Evolutionary conservation across 805 yeast species (phyloP), one percentile per base, ranked within the genome.

Genomic region (Cyberlindnera japonica): DNA sequence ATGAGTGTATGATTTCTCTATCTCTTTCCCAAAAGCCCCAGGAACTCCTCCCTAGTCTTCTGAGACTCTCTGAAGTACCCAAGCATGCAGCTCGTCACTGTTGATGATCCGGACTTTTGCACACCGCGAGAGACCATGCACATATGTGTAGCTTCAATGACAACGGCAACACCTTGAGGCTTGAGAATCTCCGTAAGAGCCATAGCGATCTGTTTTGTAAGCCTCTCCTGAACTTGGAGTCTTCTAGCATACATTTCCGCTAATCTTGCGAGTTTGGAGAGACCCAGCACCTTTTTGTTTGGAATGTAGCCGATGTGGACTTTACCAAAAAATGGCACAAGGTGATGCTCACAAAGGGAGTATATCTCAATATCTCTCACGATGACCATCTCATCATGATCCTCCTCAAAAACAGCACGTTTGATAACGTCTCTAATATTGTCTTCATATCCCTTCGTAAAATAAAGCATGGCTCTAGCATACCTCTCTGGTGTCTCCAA

Each of bases 111-210:
- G 0, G 96, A 79, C 64, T 93, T 93, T 63, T 93, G 97, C 20
- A 93, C 87, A 41, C 99, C 99, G 59, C 99, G 77, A 62, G 95
- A 87, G 20, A 91, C 98, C 99, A 93, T 93, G 64, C 99, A 93
- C 99, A 93, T 93, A 61, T 93, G 99, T 2, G 91, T 78, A 15
- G 97, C 97, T 65, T 93, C 99, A 56, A 93, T 89, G 20, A 93
- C 98, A 29, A 93, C 99, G 1, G 98, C 99, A 8, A 93, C 99
- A 47, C 99, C 99, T 56, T 90, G 76, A 14, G 99, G 99, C 57
- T 84, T 82, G 55, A 93, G 71, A 44, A 90, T 86, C 58, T 89
- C 97, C 61, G 83, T 79, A 41, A 93, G 66, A 1, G 98, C 97
- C 84, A 89, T 86, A 23, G 99, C 98, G 40, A 93, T 90, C 63